phyloP scores from a whole-genome alignment of 2,329 filamentous ascomycete species.

The Colletotrichum orbiculare region DNA sequence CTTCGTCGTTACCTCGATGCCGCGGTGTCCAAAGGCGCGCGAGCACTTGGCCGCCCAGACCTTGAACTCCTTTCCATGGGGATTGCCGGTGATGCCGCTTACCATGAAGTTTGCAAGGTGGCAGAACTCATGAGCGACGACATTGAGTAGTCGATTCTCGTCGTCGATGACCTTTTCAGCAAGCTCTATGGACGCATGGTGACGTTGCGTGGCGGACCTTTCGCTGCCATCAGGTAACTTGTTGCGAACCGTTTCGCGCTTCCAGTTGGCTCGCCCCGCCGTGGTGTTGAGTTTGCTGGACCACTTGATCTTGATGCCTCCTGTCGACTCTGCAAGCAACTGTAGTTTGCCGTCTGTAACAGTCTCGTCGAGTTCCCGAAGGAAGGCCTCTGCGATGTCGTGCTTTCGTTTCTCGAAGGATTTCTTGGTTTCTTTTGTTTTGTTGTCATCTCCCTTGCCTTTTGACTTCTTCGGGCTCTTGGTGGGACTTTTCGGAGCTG shows the following conservation, averaged over 20 bases:
- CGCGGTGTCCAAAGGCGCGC: slow-evolving; percentile 66
- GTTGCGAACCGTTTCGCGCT: slow-evolving; percentile 64
- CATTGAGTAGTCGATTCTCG: slow-evolving; percentile 82
- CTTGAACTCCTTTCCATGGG: slow-evolving; percentile 89
- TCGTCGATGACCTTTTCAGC: slow-evolving; percentile 88
- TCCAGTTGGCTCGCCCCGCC: slow-evolving; percentile 81
- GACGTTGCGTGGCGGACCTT: slow-evolving; percentile 49
- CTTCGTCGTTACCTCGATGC: slow-evolving; percentile 86
- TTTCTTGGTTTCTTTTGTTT: slow-evolving; percentile 60
- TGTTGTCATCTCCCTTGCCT: slow-evolving; percentile 41
- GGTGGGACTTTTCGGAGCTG: slow-evolving; percentile 34
- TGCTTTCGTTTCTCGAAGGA: slow-evolving; percentile 73
- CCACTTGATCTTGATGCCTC: slow-evolving; percentile 79
- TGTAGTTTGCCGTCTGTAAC: slow-evolving; percentile 72
- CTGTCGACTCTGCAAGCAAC: slow-evolving; percentile 69
- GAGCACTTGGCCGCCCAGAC: slow-evolving; percentile 71
- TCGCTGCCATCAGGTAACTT: slow-evolving; percentile 41
- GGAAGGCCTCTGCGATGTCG: slow-evolving; percentile 70
- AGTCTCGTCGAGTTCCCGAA: slow-evolving; percentile 73
- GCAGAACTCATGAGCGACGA: slow-evolving; percentile 96
- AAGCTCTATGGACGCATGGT: slow-evolving; percentile 86
- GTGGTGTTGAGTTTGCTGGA: slow-evolving; percentile 83
- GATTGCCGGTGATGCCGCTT: slow-evolving; percentile 76
- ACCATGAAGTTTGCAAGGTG: slow-evolving; percentile 95
- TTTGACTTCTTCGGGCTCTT: slow-evolving; percentile 43